phyloP scores from a whole-genome alignment of 1,284 basidiomycete genomes.

The Ustilago shanxiensis region DNA sequence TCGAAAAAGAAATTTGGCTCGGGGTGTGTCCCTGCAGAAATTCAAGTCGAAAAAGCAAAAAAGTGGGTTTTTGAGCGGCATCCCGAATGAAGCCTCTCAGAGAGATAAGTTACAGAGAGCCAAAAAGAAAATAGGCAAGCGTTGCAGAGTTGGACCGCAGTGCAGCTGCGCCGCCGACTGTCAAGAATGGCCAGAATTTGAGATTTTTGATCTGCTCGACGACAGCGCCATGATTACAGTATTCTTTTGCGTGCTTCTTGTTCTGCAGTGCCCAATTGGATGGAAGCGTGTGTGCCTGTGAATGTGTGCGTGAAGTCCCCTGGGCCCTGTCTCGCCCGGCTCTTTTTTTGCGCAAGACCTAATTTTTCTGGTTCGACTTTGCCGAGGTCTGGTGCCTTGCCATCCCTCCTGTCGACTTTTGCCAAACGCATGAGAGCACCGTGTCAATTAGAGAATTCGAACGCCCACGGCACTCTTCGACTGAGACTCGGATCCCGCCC shows the following conservation, averaged over 20 bases:
- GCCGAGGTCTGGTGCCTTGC: slow-evolving; percentile 18
- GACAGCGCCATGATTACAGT: too few relatives aligned
- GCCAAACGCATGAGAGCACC: slow-evolving; percentile 15
- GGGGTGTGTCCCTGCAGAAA: slow-evolving; percentile 3
- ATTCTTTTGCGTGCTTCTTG: not conserved
- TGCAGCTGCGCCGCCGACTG: slow-evolving; percentile 17
- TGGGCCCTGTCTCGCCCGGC: slow-evolving; percentile 12
- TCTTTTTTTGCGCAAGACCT: not conserved
- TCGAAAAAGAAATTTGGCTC: slow-evolving; percentile 7
- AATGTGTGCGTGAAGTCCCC: too few relatives aligned
- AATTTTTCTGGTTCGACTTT: slow-evolving; percentile 12
- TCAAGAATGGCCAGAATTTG: slow-evolving; percentile 18
- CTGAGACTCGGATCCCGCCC: not conserved
- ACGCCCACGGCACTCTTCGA: slow-evolving; percentile 8
- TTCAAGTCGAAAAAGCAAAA: not conserved
- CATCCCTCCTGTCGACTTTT: slow-evolving; percentile 22
- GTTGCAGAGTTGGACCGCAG: slow-evolving; percentile 7
- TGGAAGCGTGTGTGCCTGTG: too few relatives aligned
- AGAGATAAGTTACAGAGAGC: not conserved
- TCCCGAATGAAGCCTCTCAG: not conserved
- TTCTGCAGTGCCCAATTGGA: not conserved
- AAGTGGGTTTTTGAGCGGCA: slow-evolving; percentile 13
- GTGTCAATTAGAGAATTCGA: slow-evolving; percentile 9
- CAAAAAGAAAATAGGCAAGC: not conserved
- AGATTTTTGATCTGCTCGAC: too few relatives aligned